A percentile compares a stretch with the other conserved stretches of the same genome.
Evolutionary conservation across 371 early-diverging fungal species (phyloP).

Genomic region (Coemansia sp.): DNA sequence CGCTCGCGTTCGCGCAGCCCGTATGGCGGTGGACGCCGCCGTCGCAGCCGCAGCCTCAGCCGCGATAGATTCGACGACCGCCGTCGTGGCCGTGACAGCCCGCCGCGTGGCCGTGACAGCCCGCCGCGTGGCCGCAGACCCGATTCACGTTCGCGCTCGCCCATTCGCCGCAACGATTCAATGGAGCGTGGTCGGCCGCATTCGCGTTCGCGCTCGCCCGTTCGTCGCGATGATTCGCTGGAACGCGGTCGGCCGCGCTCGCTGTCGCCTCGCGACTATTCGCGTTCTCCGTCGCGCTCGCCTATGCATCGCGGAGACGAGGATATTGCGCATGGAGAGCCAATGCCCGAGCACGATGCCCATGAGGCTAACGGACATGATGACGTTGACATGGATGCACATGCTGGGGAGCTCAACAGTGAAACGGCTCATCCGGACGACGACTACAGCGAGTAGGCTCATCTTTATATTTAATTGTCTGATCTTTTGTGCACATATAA

Average conservation of each 20-base stretch:
- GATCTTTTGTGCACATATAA: neutral
- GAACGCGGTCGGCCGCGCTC: conserved; percentile 13
- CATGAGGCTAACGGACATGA: neutral
- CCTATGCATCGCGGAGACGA: conserved; percentile 6
- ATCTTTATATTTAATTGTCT: neutral
- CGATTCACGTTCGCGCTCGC: conserved; percentile 13
- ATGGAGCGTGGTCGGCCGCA: neutral
- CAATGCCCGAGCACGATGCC: conserved; percentile 1
- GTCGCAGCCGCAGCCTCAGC: conserved; percentile 10
- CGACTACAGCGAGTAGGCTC: conserved; percentile 15
- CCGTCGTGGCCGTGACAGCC: conserved; percentile 12
- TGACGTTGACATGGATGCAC: conserved; percentile 14
- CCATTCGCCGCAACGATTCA: conserved; percentile 15
- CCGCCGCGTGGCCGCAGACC: conserved; percentile 9
- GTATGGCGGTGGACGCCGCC: conserved; percentile 11
- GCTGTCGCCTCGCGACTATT: conserved; percentile 15
- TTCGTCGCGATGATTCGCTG: conserved; percentile 13
- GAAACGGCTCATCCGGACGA: conserved; percentile 5
- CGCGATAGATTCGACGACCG: conserved; percentile 6
- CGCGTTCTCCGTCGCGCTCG: conserved; percentile 16
- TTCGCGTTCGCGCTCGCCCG: conserved; percentile 14
- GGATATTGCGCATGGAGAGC: neutral
- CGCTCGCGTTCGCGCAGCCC: conserved; percentile 28
- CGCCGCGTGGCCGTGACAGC: conserved; percentile 8
- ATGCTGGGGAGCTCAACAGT: conserved; percentile 1